Evolutionary conservation across 805 yeast species (phyloP).

Genomic region (Ogataea kodamae): DNA sequence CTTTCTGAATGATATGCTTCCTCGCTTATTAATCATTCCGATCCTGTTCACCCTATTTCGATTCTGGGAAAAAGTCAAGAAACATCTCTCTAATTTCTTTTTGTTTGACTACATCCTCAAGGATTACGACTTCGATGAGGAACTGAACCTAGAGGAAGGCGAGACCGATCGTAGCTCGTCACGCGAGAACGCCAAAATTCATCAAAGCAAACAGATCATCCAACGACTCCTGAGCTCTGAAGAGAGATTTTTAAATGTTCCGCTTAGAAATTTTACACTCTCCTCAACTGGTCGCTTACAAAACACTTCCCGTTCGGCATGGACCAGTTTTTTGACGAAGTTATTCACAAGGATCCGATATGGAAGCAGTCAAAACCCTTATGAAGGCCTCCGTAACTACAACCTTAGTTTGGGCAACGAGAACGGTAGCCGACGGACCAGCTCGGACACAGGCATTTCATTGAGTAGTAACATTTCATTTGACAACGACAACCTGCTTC

Average conservation of each 20-base stretch:
- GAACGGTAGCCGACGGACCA: conserved; percentile 14
- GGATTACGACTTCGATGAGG: conserved; percentile 30
- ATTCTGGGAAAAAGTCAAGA: conserved; percentile 59
- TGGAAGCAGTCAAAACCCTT: conserved; percentile 4
- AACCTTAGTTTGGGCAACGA: conserved; percentile 18
- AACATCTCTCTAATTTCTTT: conserved; percentile 27
- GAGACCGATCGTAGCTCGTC: conserved; percentile 15
- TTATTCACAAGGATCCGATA: conserved; percentile 2
- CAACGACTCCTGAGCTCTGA: conserved; percentile 21
- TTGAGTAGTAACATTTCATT: conserved; percentile 23
- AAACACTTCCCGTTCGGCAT: conserved; percentile 2
- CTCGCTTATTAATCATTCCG: conserved; percentile 71
- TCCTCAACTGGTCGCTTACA: conserved; percentile 7
- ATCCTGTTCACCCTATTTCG: conserved; percentile 59
- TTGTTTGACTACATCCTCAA: conserved; percentile 31
- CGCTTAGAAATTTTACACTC: conserved; percentile 22
- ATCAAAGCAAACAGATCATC: conserved; percentile 29
- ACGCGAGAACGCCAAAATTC: conserved; percentile 23
- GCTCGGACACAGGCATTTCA: conserved; percentile 28
- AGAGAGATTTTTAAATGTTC: conserved; percentile 10
- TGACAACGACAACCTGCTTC: conserved; percentile 29
- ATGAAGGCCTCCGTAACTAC: conserved; percentile 25
- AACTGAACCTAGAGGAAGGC: conserved; percentile 9
- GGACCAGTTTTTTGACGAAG: conserved; percentile 1
- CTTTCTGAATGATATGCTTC: conserved; percentile 69